Percentiles rank a stretch among this genome's conserved stretches.
Evolutionary conservation across 2,329 filamentous ascomycete species (phyloP).

Genomic region (Monilinia aucupariae): DNA sequence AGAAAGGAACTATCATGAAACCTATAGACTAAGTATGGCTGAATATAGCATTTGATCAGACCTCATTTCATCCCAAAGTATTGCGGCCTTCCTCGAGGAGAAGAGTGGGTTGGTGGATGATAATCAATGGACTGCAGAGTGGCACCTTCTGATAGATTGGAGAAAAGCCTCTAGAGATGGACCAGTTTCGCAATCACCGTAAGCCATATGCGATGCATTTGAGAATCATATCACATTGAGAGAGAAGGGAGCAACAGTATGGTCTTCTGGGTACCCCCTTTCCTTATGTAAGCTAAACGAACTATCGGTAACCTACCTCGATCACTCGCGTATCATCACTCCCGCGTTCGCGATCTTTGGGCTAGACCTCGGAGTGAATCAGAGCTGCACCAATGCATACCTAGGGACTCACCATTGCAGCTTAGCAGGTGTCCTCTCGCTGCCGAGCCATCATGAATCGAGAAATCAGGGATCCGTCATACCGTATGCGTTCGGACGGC

Average conservation of each 20-base stretch:
- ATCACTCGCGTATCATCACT: not conserved
- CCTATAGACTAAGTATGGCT: not conserved
- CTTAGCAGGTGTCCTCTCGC: not conserved
- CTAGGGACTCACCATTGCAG: not conserved
- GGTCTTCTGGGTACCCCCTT: not conserved
- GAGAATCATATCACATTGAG: not conserved
- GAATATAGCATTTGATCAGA: not conserved
- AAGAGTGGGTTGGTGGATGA: not conserved
- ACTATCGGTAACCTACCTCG: not conserved
- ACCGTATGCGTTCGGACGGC: not conserved
- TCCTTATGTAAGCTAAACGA: not conserved
- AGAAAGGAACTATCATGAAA: not conserved
- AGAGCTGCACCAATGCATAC: not conserved
- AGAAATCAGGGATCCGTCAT: not conserved
- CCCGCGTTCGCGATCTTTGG: not conserved
- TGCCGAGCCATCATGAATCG: not conserved
- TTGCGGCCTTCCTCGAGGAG: not conserved
- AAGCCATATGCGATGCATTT: not conserved
- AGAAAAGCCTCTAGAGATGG: not conserved
- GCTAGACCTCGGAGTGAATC: too few relatives aligned
- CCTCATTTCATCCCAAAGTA: not conserved
- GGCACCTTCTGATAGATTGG: not conserved
- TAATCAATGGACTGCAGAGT: not conserved
- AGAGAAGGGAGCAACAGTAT: not conserved
- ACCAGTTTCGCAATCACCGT: not conserved